Evolutionary conservation across 2,329 filamentous ascomycete genomes (phyloP).

Genomic region (Xylaria polymorpha): DNA sequence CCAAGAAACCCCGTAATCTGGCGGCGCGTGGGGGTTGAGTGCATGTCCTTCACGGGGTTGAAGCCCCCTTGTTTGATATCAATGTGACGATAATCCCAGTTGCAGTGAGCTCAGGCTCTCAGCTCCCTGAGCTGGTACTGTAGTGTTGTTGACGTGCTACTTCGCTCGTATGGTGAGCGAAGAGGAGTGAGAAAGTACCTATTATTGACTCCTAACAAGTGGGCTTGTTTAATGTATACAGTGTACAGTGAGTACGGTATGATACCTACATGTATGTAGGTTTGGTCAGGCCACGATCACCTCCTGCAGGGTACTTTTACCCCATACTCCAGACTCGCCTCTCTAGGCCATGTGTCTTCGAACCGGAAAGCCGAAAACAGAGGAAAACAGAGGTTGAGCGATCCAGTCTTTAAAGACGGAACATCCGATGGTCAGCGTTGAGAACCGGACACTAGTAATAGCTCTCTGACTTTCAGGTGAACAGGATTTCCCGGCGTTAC

Average conservation of each 20-base stretch:
- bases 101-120: constrained; percentile 37
- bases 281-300: constrained; percentile 12
- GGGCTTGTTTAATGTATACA: background rate
- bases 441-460: constrained; percentile 10
- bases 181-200: background rate
- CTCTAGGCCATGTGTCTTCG: constrained; percentile 11
- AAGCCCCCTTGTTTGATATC: constrained; percentile 42
- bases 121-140: constrained; percentile 23
- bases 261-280: constrained; percentile 5
- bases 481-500: constrained; percentile 37
- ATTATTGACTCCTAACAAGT: background rate
- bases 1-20: constrained; percentile 39
- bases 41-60: constrained; percentile 45
- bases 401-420: constrained; percentile 1
- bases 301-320: constrained; percentile 40
- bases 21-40: constrained; percentile 40
- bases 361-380: constrained; percentile 16
- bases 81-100: constrained; percentile 42
- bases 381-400: constrained; percentile 19
- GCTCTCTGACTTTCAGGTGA: constrained; percentile 16
- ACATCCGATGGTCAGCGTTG: constrained; percentile 21
- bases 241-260: no score
- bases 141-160: constrained; percentile 23
- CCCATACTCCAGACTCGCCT: constrained; percentile 31
- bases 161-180: constrained; percentile 12